Base-by-base conservation (phyloP, 768 basidiomycete species). In the Tylopilus balloui region DNA sequence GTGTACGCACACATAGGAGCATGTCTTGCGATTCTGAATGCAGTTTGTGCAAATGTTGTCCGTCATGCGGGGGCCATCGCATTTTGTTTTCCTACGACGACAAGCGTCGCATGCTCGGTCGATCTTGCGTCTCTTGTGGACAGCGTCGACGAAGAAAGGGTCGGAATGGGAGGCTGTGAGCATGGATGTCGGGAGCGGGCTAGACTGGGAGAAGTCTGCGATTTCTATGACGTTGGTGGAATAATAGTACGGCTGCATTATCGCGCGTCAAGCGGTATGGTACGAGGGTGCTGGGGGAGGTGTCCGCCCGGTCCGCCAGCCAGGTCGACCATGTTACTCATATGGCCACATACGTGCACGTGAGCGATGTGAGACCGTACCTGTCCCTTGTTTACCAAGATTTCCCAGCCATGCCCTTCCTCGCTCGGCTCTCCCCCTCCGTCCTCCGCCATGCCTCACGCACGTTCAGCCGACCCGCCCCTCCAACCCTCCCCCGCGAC, bases 401-500 rank as follows among this genome's bases (percentile, higher is more conserved):
- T 32, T 41, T 28, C 36, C 25, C 34, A 20, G 5, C 21, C 20
- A 32, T 36, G 29, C 9, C 24, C 23, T n/a, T 35, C n/a, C 36
- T 24, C 24, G 8, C n/a, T 32, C 37, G 46, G 21, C 9, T 40
- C 42, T 9, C 19, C 12, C 36, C 37, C 17, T n/a, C 37, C 37
- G n/a, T 20, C 27, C 32, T 40, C 19, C 41, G 24, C 38, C 6
- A 3, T 48, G 11, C 45, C 13, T 23, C 47, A 17, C 57, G 56
- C 13, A 57, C 64, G 24, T 51, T 60, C 23, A 74, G 72, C 43
- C 76, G 80, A 0, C 91, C 92, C 0, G 70, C 80, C 0, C 92
- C 92, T 0, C 86, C 85, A 2, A 78, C 86, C 0, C 78, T 95
- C 13, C 87, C 92, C 1, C 72, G 72, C 2, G 76, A 79, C 21